A percentile compares a stretch with the other conserved stretches of the same genome.
Evolutionary conservation across 2,329 filamentous ascomycete genomes (phyloP).

Genomic region (Colletotrichum spinosum): DNA sequence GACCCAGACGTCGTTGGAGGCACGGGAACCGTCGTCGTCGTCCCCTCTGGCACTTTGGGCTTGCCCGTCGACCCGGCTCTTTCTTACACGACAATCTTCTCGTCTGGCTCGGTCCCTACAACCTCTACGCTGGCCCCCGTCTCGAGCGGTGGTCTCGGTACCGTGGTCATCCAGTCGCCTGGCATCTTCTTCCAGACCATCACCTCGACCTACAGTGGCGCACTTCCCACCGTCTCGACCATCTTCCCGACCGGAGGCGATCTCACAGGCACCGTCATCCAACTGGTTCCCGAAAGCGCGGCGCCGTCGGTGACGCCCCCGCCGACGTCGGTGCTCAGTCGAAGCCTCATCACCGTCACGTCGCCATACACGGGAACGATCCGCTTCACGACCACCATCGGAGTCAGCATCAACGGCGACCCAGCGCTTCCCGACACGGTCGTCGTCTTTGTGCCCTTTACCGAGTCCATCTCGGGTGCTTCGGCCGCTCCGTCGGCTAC

Average conservation of each 20-base stretch:
- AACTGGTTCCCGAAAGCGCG: conserved; percentile 7
- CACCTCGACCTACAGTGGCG: conserved; percentile 8
- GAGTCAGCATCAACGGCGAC: conserved; percentile 11
- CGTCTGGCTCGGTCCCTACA: conserved; percentile 1
- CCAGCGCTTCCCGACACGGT: background rate
- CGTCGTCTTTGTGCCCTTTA: conserved; percentile 7
- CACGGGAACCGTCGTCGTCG: conserved; percentile 15
- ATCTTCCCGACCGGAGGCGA: conserved; percentile 9
- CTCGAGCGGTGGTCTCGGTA: conserved; percentile 14
- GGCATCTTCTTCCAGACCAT: conserved; percentile 12
- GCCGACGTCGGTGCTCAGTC: background rate
- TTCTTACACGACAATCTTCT: conserved; percentile 11
- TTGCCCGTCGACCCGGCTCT: background rate
- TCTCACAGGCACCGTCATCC: conserved; percentile 15
- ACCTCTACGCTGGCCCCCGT: conserved; percentile 5
- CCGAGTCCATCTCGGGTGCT: background rate
- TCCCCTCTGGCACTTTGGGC: background rate
- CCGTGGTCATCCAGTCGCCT: conserved; percentile 14
- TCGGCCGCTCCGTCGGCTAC: background rate
- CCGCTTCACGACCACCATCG: conserved; percentile 5
- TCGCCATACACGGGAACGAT: conserved; percentile 16
- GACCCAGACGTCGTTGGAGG: background rate
- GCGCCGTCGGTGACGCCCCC: background rate
- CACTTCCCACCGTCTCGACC: conserved; percentile 3
- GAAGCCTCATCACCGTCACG: conserved; percentile 5